Evolutionary conservation across 2,329 filamentous ascomycete species (phyloP), one percentile per base, ranked within the genome.

Genomic region (Coleophoma eucalyptorum): DNA sequence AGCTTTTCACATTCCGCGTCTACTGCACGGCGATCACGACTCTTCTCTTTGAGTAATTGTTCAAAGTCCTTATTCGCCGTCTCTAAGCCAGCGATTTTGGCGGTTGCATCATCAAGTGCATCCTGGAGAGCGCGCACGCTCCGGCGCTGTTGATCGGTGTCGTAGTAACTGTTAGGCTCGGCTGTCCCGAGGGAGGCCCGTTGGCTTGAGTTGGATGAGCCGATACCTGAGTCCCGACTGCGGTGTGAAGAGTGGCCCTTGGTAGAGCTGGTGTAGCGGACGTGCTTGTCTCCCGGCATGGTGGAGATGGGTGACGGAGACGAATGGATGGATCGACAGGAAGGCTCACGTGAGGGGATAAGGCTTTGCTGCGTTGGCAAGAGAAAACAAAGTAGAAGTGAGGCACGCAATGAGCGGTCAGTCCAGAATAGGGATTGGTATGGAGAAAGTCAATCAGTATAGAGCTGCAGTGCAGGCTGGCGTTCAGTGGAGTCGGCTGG

Each of bases 51-150:
- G 11, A 62, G 49, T 5, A 48, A 11, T 19, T 33, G 43, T 37
- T 59, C 50, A 15, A 62, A 43, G 5, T 53, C 18, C 2, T 35
- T 37, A 12, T 54, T 53, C 8, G 31, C 38, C 6, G 42, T 40
- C 26, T 61, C 49, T 11, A 59, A 48, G 3, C 45, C 19, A 10
- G 35, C 41, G 48, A 62, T 59, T 20, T 43, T 50, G 8, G 57
- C 57, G 34, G 62, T 53, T 16, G 60, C 59, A 10, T 59, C 54
- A 41, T 57, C 52, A 19, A 62, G 56, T 3, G 62, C 62, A 51
- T 64, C 58, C 50, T 55, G 53, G 1, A 61, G 37, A 5, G 55
- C 57, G 13, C 41, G 48, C 5, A 59, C 49, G 43, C 53, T 57
- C 21, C 53, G 52, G 18, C 59, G 49, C 43, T 62, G 60, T n/a